phyloP scores from a whole-genome alignment of 1,284 basidiomycete genomes.

The Ganoderma multipileum region DNA sequence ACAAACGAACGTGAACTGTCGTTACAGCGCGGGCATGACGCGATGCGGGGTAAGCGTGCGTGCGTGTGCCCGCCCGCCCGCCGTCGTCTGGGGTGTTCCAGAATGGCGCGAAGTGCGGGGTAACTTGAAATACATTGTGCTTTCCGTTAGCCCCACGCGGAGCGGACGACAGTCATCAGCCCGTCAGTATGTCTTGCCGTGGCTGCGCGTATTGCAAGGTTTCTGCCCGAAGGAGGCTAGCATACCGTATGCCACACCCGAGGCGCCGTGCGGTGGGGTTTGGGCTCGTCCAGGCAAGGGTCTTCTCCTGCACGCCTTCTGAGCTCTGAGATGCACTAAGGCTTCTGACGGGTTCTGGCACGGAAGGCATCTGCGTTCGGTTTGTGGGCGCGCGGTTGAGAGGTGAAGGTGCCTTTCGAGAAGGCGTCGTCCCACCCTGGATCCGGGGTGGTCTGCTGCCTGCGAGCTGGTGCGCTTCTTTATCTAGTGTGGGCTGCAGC shows the following conservation, averaged over 20 bases:
- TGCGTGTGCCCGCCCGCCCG: neutral
- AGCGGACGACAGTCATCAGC: neutral
- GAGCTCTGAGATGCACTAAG: neutral
- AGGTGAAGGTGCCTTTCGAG: neutral
- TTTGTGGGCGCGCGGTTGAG: neutral
- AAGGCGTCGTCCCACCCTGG: neutral
- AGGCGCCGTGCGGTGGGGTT: neutral
- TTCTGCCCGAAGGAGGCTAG: neutral
- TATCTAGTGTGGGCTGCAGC: neutral
- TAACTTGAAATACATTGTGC: neutral
- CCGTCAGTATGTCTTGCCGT: neutral
- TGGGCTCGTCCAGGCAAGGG: conserved; percentile 2
- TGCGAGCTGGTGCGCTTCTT: neutral
- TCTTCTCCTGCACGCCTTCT: neutral
- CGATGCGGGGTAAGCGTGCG: neutral
- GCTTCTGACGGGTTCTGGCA: conserved; percentile 1
- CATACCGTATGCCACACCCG: neutral
- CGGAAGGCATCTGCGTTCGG: neutral
- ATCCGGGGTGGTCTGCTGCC: neutral
- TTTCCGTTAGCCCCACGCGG: neutral
- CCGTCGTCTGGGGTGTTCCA: neutral
- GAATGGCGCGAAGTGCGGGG: conserved; percentile 9
- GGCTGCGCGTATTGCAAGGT: neutral
- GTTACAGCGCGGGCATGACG: neutral
- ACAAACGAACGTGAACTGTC: too few species aligned